Conservation (phyloP, 768 basidiomycete genomes). For the Boletus rubroflammeus region DNA sequence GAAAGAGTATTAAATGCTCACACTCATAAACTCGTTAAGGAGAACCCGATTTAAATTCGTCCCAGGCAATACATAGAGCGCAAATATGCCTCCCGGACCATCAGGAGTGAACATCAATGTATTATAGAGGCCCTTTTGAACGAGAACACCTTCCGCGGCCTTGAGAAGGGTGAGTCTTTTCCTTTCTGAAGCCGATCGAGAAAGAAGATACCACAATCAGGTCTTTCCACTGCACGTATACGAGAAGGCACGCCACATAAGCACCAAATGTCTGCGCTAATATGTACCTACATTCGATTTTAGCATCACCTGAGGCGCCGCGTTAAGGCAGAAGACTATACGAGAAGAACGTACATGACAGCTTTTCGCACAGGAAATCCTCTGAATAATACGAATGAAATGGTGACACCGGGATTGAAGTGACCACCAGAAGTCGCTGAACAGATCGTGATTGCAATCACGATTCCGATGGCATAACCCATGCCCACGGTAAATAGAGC, state of each 20-base stretch:
- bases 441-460: slow-evolving; percentile 54
- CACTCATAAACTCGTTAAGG: slow-evolving; percentile 39
- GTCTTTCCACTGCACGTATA: slow-evolving; percentile 62
- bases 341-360: slow-evolving; percentile 36
- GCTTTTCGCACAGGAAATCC: slow-evolving; percentile 54
- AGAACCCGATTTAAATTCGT: slow-evolving; percentile 32
- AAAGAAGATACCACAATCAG: slow-evolving; percentile 45
- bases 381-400: slow-evolving; percentile 48
- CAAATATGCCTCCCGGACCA: slow-evolving; percentile 40
- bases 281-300: slow-evolving; percentile 48
- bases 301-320: slow-evolving; percentile 4
- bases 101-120: slow-evolving; percentile 32
- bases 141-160: slow-evolving; percentile 30
- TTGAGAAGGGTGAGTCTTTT: neutral
- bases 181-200: slow-evolving; percentile 35
- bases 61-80: slow-evolving; percentile 32
- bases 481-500: slow-evolving; percentile 56
- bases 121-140: slow-evolving; percentile 26
- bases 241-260: slow-evolving; percentile 55
- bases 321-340: slow-evolving; percentile 6
- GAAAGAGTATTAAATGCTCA: slow-evolving; percentile 11
- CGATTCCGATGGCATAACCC: slow-evolving; percentile 55
- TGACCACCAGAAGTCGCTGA: slow-evolving; percentile 59
- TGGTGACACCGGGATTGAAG: slow-evolving; percentile 61
- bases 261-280: slow-evolving; percentile 62